phyloP scores from a whole-genome alignment of 352 stramenopile genomes.

The Pythium brassicae region DNA sequence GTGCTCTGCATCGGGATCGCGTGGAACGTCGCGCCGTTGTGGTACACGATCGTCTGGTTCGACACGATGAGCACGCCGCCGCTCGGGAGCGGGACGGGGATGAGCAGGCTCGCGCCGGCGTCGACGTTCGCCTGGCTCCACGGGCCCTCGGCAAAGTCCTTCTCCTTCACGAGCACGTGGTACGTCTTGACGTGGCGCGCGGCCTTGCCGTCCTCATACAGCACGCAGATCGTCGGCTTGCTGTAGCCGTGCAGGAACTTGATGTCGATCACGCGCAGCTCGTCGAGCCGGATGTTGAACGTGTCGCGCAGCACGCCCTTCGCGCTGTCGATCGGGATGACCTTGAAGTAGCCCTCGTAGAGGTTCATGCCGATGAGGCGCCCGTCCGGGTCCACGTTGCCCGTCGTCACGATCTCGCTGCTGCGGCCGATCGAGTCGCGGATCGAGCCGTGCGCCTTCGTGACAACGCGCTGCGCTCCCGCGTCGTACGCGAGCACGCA shows the following conservation, averaged over 20 bases:
- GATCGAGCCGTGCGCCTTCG: constrained; percentile 83
- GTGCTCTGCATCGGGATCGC: constrained; percentile 90
- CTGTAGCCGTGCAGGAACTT: constrained; percentile 89
- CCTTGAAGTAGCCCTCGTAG: constrained; percentile 90
- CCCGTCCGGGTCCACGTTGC: constrained; percentile 85
- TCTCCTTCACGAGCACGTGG: constrained; percentile 86
- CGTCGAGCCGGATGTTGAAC: constrained; percentile 92
- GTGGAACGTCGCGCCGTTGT: constrained; percentile 85
- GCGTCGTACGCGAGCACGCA: constrained; percentile 85
- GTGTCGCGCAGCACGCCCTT: constrained; percentile 78
- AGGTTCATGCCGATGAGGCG: constrained; percentile 89
- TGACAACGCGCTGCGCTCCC: constrained; percentile 65
- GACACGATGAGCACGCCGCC: constrained; percentile 90
- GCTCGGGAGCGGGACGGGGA: constrained; percentile 79
- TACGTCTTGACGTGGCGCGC: constrained; percentile 91
- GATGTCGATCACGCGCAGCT: constrained; percentile 91
- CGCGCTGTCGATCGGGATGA: constrained; percentile 82
- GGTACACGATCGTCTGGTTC: constrained; percentile 90
- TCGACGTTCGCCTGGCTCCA: constrained; percentile 91
- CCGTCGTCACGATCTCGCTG: constrained; percentile 86
- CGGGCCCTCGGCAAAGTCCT: constrained; percentile 85
- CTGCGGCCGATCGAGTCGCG: constrained; percentile 83
- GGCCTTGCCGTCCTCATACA: constrained; percentile 90
- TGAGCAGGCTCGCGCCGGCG: constrained; percentile 79
- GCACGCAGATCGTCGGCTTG: constrained; percentile 89